These are phyloP conservation scores for Pachysandra terminalis DNA, from an alignment of 164 flowering plant genomes.

Conservation along the genomic window DNA sequence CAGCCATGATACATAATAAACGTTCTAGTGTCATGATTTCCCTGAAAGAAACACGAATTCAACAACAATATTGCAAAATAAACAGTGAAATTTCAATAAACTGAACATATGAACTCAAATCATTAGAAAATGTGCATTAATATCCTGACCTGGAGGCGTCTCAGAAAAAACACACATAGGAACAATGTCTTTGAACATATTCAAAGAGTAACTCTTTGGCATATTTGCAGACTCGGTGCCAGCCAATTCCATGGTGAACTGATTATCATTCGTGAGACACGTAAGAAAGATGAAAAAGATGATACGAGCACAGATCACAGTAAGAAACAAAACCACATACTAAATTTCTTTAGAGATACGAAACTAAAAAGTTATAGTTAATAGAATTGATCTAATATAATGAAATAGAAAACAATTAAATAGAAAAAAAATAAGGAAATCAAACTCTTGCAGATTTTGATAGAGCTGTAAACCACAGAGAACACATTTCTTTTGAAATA, in stretches of 20 bases:
- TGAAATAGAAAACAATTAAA: neutral
- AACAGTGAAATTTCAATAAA: neutral
- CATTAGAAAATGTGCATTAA: neutral
- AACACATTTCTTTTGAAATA: neutral
- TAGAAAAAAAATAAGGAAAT: neutral
- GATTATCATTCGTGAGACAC: constrained; percentile 12
- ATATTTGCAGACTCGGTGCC: constrained; percentile 33
- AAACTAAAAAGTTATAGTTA: too few species aligned
- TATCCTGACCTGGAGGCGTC: constrained; percentile 41
- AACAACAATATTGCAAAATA: too few species aligned
- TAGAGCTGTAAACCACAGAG: too few species aligned
- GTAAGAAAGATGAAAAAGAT: neutral
- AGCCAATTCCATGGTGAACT: constrained; percentile 72
- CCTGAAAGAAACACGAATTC: too few species aligned
- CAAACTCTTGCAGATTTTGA: neutral
- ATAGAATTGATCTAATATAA: too few species aligned
- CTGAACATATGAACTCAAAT: neutral
- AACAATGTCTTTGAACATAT: constrained; percentile 67
- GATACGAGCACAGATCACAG: neutral
- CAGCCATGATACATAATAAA: too few species aligned
- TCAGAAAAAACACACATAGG: constrained; percentile 72
- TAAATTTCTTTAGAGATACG: neutral
- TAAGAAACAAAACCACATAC: neutral
- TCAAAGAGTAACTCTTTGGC: constrained; percentile 59
- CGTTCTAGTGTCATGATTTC: too few species aligned